Evolutionary conservation across 108 stramenopile genomes (phyloP).

Genomic region (Conticribra weissflogii): DNA sequence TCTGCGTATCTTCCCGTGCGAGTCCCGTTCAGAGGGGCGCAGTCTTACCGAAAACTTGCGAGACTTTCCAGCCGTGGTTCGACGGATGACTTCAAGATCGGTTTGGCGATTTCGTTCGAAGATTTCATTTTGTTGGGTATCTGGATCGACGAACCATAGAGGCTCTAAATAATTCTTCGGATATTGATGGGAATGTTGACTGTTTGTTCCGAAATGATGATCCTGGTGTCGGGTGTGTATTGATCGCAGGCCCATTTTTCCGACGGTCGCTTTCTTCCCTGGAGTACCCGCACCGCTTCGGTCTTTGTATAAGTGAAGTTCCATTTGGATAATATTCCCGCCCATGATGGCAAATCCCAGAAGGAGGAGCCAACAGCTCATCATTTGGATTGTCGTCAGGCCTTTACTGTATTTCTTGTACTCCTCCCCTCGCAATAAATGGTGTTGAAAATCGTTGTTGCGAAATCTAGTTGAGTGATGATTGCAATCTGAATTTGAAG

Average conservation of each 20-base stretch:
- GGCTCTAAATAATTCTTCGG: neutral
- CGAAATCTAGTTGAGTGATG: neutral
- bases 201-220: no score
- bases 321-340: neutral
- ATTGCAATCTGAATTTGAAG: neutral
- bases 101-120: constrained; percentile 1
- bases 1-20: constrained; percentile 1
- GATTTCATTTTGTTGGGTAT: neutral
- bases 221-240: neutral
- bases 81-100: constrained; percentile 11
- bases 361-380: neutral
- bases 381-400: neutral
- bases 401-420: neutral
- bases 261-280: neutral
- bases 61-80: neutral
- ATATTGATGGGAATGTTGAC: neutral
- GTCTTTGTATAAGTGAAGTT: neutral
- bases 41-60: neutral
- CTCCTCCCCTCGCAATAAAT: no score
- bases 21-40: neutral
- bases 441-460: neutral
- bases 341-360: neutral
- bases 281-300: neutral
- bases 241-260: neutral
- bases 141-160: neutral